Evolutionary conservation across 1,284 basidiomycete genomes (phyloP), one percentile per base, ranked within the genome.

Genomic region (Bondarzewia mesenterica): DNA sequence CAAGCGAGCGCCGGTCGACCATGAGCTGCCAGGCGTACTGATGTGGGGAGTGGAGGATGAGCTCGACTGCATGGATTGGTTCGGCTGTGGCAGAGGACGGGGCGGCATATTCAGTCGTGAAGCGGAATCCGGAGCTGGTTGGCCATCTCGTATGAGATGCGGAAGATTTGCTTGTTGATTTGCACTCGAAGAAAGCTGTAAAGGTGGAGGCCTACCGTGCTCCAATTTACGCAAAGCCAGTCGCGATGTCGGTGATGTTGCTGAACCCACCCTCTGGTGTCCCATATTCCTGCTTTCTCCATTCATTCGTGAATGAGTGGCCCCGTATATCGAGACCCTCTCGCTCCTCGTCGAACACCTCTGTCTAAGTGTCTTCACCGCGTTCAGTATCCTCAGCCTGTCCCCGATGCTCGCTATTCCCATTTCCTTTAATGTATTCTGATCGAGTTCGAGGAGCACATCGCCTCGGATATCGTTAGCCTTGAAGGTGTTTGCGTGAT

Each of bases 391-490:
- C 60, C 90, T 80, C 15, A 96, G 81, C 45, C 92, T 71, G 63
- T 97, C 93, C 5, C 94, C 94, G 38, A 97, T 85, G 64, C 86
- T 92, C 41, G 72, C 61, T 25, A 97, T 79, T 25, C 88, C 88
- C 78, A 96, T 89, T 67, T 96, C 93, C 63, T 85, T 90, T 41
- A 97, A 67, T 2, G 82, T 86, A 4, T 72, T 66, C 66, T 92
- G 88, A 60, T 96, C 93, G 35, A 97, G 70, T 58, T 97, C 93
- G 45, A 96, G 74, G 6, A 97, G 65, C 32, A 96, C 82, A 60
- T 89, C 85, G 7, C 93, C 92, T 40, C 89, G 72, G 55, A 97
- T 93, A 62, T 96, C 92, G 68, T 93, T 89, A 4, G 74, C 72
- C 44, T 75, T 78, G 69, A 97, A 97, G 0, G 77, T 72, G 4